These are phyloP conservation scores for Solanum peruvianum DNA, from an alignment of 257 asterid genomes.

Conservation along the genomic window DNA sequence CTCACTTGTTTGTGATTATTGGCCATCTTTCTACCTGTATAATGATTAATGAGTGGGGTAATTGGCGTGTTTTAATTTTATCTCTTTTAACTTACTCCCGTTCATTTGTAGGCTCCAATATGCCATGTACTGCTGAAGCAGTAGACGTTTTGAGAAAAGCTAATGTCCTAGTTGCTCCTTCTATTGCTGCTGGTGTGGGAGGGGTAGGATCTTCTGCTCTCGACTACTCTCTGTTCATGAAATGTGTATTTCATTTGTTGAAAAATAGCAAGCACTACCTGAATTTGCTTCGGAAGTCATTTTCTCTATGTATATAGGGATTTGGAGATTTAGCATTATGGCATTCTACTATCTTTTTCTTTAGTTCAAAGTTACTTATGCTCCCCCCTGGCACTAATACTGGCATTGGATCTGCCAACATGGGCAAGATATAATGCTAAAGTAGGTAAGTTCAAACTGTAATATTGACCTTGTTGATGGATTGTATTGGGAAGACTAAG, in stretches of 20 bases:
- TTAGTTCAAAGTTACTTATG: not conserved
- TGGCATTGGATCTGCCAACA: not conserved
- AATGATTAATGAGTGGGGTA: not conserved
- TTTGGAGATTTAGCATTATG: not conserved
- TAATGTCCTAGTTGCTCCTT: conserved; percentile 79
- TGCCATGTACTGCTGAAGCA: conserved; percentile 96
- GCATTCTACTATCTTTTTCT: not conserved
- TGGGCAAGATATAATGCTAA: not conserved
- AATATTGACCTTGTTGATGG: not conserved
- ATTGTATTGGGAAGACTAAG: not conserved
- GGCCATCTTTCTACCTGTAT: not conserved
- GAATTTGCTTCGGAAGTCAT: not conserved
- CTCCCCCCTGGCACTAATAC: not conserved
- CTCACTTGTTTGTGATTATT: not conserved
- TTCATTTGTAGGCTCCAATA: conserved; percentile 62
- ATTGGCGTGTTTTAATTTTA: not conserved
- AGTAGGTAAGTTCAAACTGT: not conserved
- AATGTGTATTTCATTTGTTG: not conserved
- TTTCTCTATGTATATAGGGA: not conserved
- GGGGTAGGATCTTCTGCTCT: conserved; percentile 50
- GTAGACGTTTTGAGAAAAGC: conserved; percentile 82
- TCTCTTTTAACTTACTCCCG: not conserved
- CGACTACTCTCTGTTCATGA: not conserved
- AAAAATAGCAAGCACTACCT: not conserved
- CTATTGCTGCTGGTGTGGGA: conserved; percentile 96